Base-by-base conservation (phyloP, 2,329 filamentous ascomycete genomes). In the Calonectria henricotiae region DNA sequence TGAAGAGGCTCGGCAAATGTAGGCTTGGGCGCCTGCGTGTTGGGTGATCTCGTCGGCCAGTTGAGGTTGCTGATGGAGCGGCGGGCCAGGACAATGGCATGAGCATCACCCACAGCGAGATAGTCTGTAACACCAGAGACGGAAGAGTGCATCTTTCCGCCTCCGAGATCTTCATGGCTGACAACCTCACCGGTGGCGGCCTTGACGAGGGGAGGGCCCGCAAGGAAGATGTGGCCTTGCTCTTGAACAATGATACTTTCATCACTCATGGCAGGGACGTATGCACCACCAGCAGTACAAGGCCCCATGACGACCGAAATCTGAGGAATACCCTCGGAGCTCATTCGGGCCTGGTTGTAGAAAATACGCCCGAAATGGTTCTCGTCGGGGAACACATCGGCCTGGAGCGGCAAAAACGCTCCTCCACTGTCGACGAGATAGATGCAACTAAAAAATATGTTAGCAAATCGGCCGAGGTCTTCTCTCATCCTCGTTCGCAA, bases 331-430 rank as follows among this genome's bases (percentile, higher is more conserved):
- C 95, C 94, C 75, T 92, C 85, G 2, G 93, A 89, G 75, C 93
- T 96, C 95, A 98, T 98, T 78, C 94, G 89, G 3, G 96, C 96
- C 83, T 99, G 96, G 84, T 99, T 98, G 87, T 93, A 99, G 87
- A 99, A 99, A 80, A 98, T 98, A 74, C 96, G 94, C 41, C 96
- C 95, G 80, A 99, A 98, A 82, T 98, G 96, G 65, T 98, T 94
- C 74, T 92, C 89, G 82, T 98, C 96, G 1, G 96, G 96, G 82
- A 99, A 98, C 68, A 98, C 96, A 80, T 98, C 94, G 43, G 95
- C 93, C 84, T 99, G 96, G 79, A 98, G 93, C 15, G 95, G 96
- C 20, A 99, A 89, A 82, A 98, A 98, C 68, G 95, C 96, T 73
- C 96, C 96, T 55, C 96, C 96, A 5, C 95, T 98, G 81, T 99